A percentile compares a stretch with the other conserved stretches of the same genome.
phyloP scores from a whole-genome alignment of 805 yeast genomes.

The Hagleromyces aurorensis region DNA sequence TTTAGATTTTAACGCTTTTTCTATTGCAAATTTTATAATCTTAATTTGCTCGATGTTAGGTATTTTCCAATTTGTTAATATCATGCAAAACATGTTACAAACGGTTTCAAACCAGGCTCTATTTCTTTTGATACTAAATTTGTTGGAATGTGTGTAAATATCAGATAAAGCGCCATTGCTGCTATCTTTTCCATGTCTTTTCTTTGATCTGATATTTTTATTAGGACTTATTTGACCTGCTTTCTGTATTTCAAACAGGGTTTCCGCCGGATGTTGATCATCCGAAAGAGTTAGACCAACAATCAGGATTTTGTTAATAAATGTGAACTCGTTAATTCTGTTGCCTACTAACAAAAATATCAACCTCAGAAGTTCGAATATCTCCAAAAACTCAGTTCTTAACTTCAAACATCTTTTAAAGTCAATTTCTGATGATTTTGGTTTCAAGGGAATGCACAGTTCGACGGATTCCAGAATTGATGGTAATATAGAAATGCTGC shows the following conservation, averaged over 20 bases:
- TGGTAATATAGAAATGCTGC: constrained; percentile 40
- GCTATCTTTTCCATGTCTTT: constrained; percentile 38
- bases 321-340: constrained; percentile 41
- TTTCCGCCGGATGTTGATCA: constrained; percentile 28
- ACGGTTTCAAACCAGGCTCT: constrained; percentile 27
- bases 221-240: constrained; percentile 6
- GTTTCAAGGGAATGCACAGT: constrained; percentile 45
- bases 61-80: constrained; percentile 42
- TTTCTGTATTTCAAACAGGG: constrained; percentile 14
- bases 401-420: constrained; percentile 30
- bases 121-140: constrained; percentile 41
- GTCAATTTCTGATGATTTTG: constrained; percentile 34
- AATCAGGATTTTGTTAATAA: constrained; percentile 50
- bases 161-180: constrained; percentile 53
- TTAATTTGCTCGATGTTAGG: constrained; percentile 58
- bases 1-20: constrained; percentile 31
- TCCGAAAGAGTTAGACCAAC: constrained; percentile 39
- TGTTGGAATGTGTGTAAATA: constrained; percentile 54
- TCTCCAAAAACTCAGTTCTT: constrained; percentile 16
- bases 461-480: constrained; percentile 50
- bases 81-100: constrained; percentile 38
- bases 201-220: constrained; percentile 19
- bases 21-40: constrained; percentile 41
- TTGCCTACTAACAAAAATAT: constrained; percentile 30
- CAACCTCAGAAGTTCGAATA: constrained; percentile 17